Conservation (phyloP, 164 flowering plant species). For the Amborella trichopoda region DNA sequence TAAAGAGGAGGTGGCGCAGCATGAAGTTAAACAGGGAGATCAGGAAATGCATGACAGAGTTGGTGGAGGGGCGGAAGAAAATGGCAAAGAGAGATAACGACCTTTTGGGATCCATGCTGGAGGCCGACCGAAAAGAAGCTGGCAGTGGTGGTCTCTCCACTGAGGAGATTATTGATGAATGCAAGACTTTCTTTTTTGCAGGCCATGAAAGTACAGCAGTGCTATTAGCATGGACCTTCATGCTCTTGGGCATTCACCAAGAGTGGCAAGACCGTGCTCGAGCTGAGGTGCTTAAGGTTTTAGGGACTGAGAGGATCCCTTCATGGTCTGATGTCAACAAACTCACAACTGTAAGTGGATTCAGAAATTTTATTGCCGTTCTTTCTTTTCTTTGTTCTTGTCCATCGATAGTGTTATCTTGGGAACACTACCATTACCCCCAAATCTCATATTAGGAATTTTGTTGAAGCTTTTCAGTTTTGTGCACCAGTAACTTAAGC, state of each 20-base stretch:
- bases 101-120: slow-evolving; percentile 1
- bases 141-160: neutral
- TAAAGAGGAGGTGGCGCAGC: neutral
- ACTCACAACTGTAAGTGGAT: slow-evolving; percentile 2
- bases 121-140: neutral
- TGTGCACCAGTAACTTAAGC: too few relatives aligned
- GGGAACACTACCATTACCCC: too few relatives aligned
- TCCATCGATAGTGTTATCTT: too few relatives aligned
- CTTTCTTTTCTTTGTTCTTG: too few relatives aligned
- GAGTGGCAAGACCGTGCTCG: slow-evolving; percentile 3
- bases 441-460: too few relatives aligned
- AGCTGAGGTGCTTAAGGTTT: neutral
- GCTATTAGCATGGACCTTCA: neutral
- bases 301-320: neutral
- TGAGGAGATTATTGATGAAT: slow-evolving; percentile 2
- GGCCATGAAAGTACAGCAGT: slow-evolving; percentile 2
- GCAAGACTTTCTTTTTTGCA: slow-evolving; percentile 6
- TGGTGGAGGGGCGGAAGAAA: neutral
- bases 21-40: neutral
- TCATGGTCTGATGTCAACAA: neutral
- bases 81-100: neutral
- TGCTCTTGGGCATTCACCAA: neutral
- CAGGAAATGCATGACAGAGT: neutral
- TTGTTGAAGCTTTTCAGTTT: too few relatives aligned
- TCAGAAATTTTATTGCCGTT: too few relatives aligned